Conservation (phyloP, 1,284 basidiomycete genomes). For the Ustilago shanxiensis region DNA sequence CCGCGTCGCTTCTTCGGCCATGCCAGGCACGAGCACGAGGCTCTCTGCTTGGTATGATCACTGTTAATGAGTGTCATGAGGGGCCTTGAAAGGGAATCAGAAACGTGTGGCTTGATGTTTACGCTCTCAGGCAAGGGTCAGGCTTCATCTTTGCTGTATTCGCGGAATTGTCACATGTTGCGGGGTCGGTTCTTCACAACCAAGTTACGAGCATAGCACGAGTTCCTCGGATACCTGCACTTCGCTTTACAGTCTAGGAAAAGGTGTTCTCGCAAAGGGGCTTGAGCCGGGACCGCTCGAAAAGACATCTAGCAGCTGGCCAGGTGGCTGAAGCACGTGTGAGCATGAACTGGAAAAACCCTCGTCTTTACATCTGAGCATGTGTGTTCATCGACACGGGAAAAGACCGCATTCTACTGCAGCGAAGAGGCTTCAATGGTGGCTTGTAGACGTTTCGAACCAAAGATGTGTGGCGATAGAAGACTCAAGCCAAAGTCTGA, state of each 20-base stretch:
- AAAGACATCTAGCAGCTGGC: too few relatives aligned
- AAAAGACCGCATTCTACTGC: background rate
- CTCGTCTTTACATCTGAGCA: background rate
- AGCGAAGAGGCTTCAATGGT: background rate
- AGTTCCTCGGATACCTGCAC: background rate
- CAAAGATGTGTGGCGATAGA: background rate
- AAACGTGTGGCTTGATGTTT: background rate
- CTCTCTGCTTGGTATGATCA: too few relatives aligned
- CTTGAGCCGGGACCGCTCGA: too few relatives aligned
- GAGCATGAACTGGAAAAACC: conserved; percentile 1
- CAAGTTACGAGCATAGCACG: background rate
- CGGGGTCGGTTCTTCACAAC: background rate
- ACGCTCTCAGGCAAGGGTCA: background rate
- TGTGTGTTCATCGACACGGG: background rate
- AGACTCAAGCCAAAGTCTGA: background rate
- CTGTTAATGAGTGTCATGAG: too few relatives aligned
- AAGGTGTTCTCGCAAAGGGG: too few relatives aligned
- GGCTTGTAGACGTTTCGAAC: conserved; percentile 1
- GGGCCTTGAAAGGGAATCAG: too few relatives aligned
- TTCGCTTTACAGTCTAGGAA: too few relatives aligned
- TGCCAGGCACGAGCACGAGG: too few relatives aligned
- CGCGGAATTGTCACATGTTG: background rate
- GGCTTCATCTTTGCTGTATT: background rate
- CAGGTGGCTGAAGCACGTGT: conserved; percentile 4
- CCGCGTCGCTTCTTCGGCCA: too few relatives aligned